Conservation (phyloP, 805 yeast species). For the Ogataea haglerorum region DNA sequence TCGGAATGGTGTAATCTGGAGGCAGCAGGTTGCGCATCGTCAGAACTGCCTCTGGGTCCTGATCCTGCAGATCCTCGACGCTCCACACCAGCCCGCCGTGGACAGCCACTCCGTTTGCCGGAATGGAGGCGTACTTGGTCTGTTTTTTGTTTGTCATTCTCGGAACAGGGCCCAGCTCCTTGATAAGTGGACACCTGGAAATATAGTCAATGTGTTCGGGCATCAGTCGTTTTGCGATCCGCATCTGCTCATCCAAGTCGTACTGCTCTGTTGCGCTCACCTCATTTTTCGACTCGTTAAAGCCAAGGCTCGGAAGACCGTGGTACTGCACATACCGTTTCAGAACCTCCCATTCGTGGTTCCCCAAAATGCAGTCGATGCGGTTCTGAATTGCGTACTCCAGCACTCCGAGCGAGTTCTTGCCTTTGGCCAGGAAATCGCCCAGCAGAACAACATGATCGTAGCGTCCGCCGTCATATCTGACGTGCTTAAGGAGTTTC, state of each 20-base stretch:
- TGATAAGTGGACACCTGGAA: slow-evolving; percentile 60
- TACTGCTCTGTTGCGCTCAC: slow-evolving; percentile 22
- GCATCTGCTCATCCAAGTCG: slow-evolving; percentile 37
- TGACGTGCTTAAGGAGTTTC: slow-evolving; percentile 48
- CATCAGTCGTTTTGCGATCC: slow-evolving; percentile 50
- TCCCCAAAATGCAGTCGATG: slow-evolving; percentile 78
- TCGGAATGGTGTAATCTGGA: slow-evolving; percentile 57
- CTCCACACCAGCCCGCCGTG: slow-evolving; percentile 84
- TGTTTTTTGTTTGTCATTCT: slow-evolving; percentile 32
- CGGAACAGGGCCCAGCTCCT: slow-evolving; percentile 59
- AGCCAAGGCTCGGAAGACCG: slow-evolving; percentile 35
- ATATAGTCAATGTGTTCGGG: slow-evolving; percentile 61
- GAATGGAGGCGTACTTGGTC: slow-evolving; percentile 20
- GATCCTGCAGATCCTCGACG: slow-evolving; percentile 46
- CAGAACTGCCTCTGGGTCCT: slow-evolving; percentile 58
- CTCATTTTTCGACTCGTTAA: slow-evolving; percentile 17
- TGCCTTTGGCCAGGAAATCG: slow-evolving; percentile 84
- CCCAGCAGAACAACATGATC: slow-evolving; percentile 75
- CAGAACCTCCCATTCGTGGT: slow-evolving; percentile 77
- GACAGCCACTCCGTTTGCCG: slow-evolving; percentile 53
- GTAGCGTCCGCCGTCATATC: slow-evolving; percentile 38
- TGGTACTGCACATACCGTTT: slow-evolving; percentile 62
- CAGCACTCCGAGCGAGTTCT: slow-evolving; percentile 64
- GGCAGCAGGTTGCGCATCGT: slow-evolving; percentile 68
- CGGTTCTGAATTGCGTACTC: slow-evolving; percentile 58